Evolutionary conservation across 2,329 filamentous ascomycete genomes (phyloP), one percentile per base, ranked within the genome.

Genomic region (Ceratocystis cubensis): DNA sequence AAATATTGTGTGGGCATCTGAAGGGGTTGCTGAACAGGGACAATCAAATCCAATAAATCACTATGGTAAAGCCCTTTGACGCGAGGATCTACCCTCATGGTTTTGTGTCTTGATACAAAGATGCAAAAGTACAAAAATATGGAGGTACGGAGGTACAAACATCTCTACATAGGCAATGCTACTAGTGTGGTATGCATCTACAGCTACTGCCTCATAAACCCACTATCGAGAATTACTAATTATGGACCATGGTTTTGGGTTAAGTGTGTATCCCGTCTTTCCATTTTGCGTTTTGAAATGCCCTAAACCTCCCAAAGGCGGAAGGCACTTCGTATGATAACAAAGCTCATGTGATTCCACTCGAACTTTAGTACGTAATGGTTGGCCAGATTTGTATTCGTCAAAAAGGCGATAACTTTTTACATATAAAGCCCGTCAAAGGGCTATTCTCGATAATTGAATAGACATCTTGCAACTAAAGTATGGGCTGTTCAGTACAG

Each of bases 211-310:
- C 48, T 41, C 10, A 25, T 6, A 53, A 53, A 15, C 10, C n/a
- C 56, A 33, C 25, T 59, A 59, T 59, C 25, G 28, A 37, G 3
- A n/a, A 53, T n/a, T 59, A 59, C 30, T 37, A 33, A 37, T 30
- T 8, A 59, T 28, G 56, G n/a, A n/a, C 6, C n/a, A 53, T 20
- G 5, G 48, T 15, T 33, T 59, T 59, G 3, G 17, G 28, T 33
- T 59, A 37, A 37, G 22, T 63, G 62, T 50, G 44, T 63, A 63
- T 63, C 25, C 22, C 37, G 61, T 63, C 41, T 63, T 63, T 30
- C 61, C 61, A 46, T 62, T 20, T 41, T 45, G 37, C 17, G n/a
- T 20, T 22, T n/a, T 10, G 33, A 28, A 48, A 28, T 28, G 22
- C 48, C 48, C 48, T 53, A 22, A 25, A 8, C 48, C 48, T n/a